Conservation (phyloP, 2,329 filamentous ascomycete genomes). For the Aureobasidium sp. region DNA sequence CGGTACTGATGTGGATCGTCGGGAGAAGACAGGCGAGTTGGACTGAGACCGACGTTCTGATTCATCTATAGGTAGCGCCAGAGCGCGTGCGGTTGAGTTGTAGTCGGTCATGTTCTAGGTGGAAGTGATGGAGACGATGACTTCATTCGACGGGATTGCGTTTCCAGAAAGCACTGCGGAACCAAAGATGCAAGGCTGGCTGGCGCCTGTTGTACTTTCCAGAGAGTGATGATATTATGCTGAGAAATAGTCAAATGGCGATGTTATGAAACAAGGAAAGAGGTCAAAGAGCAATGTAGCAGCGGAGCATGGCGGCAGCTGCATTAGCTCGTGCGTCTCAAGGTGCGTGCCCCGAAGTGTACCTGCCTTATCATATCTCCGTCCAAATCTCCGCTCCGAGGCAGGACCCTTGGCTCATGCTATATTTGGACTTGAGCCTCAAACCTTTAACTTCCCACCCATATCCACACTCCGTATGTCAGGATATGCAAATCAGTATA, state of each 20-base stretch:
- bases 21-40: slow-evolving; percentile 43
- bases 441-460: not conserved
- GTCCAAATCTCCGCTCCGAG: not conserved
- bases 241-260: not conserved
- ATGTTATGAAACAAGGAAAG: not conserved
- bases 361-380: not conserved
- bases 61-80: slow-evolving; percentile 43
- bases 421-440: not conserved
- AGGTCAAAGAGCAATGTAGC: not conserved
- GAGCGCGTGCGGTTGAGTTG: slow-evolving; percentile 42
- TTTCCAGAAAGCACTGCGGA: not conserved
- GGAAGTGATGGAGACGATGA: not conserved
- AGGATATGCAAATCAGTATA: too few species aligned
- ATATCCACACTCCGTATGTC: not conserved
- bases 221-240: not conserved
- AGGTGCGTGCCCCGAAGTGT: not conserved
- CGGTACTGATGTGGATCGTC: slow-evolving; percentile 33
- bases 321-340: not conserved
- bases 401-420: not conserved
- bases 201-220: not conserved
- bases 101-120: slow-evolving; percentile 28
- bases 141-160: not conserved
- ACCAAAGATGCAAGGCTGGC: not conserved
- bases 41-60: slow-evolving; percentile 31
- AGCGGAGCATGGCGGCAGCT: not conserved